These are phyloP conservation scores for Colletotrichum euphorbiae DNA, from an alignment of 2,329 filamentous ascomycete genomes.

Conservation along the genomic window DNA sequence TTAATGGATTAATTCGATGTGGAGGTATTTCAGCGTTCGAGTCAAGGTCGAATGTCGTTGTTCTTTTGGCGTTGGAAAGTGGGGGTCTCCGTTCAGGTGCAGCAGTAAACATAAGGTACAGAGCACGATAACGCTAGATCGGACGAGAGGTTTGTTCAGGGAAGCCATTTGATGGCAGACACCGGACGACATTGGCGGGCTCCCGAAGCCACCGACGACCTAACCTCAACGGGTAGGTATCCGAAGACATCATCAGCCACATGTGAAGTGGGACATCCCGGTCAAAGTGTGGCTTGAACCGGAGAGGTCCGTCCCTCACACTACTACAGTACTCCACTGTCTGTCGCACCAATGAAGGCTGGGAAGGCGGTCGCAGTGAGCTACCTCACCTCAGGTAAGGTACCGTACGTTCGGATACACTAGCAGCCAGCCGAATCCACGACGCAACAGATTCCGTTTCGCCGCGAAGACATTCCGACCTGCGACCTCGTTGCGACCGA, in stretches of 20 bases:
- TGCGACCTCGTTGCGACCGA: not conserved
- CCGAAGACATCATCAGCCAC: constrained; percentile 23
- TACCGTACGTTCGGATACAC: not conserved
- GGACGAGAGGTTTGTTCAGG: constrained; percentile 15
- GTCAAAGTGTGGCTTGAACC: constrained; percentile 17
- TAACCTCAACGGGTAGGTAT: constrained; percentile 12
- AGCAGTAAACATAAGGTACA: not conserved
- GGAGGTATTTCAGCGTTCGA: constrained; percentile 38
- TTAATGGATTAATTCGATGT: not conserved
- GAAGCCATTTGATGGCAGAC: constrained; percentile 17
- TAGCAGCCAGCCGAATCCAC: not conserved
- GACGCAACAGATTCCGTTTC: not conserved
- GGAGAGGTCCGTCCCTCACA: not conserved
- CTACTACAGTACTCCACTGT: too few species aligned
- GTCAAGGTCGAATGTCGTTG: constrained; percentile 13
- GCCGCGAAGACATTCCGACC: not conserved
- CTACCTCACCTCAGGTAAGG: not conserved
- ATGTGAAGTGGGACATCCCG: not conserved
- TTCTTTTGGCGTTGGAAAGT: constrained; percentile 26
- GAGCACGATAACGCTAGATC: not conserved
- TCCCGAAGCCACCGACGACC: not conserved
- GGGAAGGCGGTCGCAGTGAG: constrained; percentile 14
- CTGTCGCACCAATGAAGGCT: constrained; percentile 26
- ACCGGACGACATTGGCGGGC: constrained; percentile 37
- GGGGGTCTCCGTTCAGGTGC: constrained; percentile 21